Conservation (phyloP, 176 grass and related monocot species). For the Otatea glauca region DNA sequence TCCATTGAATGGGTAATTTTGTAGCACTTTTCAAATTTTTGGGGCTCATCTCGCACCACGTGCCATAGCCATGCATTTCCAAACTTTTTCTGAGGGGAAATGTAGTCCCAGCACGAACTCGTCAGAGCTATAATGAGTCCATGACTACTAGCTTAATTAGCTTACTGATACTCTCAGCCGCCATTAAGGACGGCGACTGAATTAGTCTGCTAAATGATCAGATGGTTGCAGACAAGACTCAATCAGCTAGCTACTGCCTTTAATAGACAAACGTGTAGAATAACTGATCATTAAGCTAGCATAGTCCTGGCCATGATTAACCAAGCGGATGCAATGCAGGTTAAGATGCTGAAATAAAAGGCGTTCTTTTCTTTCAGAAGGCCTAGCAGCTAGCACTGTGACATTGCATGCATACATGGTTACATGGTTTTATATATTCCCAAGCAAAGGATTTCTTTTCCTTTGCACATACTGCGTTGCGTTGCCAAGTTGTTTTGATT, state of each 20-base stretch:
- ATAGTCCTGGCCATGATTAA: background rate
- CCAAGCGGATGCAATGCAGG: background rate
- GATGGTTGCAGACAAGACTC: no score
- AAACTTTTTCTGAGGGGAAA: no score
- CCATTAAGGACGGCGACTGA: background rate
- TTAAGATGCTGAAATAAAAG: background rate
- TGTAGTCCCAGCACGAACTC: background rate
- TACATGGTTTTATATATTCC: conserved; percentile 60
- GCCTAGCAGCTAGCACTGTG: background rate
- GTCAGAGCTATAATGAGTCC: conserved; percentile 35
- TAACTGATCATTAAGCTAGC: background rate
- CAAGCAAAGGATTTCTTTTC: conserved; percentile 70
- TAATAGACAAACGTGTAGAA: background rate
- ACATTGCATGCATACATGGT: conserved; percentile 16
- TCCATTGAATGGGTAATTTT: no score
- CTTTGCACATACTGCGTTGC: conserved; percentile 54
- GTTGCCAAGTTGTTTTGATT: conserved; percentile 53
- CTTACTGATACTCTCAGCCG: background rate
- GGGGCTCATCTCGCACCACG: background rate
- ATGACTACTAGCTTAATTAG: background rate
- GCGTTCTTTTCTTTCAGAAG: background rate
- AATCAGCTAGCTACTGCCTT: background rate
- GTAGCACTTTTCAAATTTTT: no score
- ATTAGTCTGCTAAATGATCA: conserved; percentile 2
- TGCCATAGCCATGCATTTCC: background rate